phyloP scores from a whole-genome alignment of 129 eudicot species.

The Mikania micrantha region DNA sequence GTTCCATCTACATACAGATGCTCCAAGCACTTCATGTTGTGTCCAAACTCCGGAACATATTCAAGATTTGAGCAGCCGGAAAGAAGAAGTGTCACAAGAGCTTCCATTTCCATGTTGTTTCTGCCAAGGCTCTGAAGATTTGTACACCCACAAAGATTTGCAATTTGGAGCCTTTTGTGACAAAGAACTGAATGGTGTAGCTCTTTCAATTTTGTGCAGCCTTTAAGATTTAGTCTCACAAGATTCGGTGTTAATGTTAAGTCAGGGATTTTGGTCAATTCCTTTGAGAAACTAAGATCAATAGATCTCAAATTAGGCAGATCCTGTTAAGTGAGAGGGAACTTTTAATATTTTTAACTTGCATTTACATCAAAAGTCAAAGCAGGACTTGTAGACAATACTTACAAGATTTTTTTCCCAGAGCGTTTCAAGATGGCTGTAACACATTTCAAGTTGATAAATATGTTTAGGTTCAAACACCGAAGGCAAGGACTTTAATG shows the following conservation, averaged over 20 bases:
- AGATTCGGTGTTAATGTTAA: no score
- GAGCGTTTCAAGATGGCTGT: conserved; percentile 15
- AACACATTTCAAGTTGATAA: conserved; percentile 19
- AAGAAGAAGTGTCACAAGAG: no score
- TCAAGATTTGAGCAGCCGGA: no score
- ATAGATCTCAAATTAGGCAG: no score
- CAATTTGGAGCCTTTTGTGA: neutral
- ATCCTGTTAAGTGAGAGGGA: neutral
- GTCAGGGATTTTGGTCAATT: no score
- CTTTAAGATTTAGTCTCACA: conserved; percentile 13
- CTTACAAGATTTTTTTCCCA: no score
- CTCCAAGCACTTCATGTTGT: no score
- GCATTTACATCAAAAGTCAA: neutral
- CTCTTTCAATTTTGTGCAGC: no score
- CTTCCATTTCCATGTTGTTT: no score
- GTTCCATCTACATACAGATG: no score
- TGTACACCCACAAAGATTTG: conserved; percentile 1
- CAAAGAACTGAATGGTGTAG: neutral
- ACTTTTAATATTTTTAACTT: neutral
- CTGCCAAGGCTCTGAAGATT: conserved; percentile 10
- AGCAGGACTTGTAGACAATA: neutral
- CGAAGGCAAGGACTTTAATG: conserved; percentile 16
- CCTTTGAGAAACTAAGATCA: no score
- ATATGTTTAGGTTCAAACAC: conserved; percentile 2
- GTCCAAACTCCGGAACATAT: no score